Percentiles rank a stretch among this genome's conserved stretches.
Conservation (phyloP, 2,329 filamentous ascomycete species). For the Pseudogymnoascus sp. region DNA sequence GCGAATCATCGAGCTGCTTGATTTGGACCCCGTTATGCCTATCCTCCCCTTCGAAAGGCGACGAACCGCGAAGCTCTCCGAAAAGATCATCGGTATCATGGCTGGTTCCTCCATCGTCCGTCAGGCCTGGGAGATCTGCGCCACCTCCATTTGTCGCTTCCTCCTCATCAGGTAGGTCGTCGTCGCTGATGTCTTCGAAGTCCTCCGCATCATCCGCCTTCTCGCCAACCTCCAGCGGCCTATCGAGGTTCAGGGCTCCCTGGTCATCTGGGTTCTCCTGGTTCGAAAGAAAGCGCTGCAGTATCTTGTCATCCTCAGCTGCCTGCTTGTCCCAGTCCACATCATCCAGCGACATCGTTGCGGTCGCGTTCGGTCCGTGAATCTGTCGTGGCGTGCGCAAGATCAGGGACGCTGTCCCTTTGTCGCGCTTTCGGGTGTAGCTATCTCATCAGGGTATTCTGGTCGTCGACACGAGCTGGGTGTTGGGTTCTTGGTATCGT, state of each 20-base stretch:
- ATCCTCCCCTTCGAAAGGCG: constrained; percentile 22
- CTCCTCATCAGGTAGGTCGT: constrained; percentile 79
- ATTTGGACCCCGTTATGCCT: constrained; percentile 25
- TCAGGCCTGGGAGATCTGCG: constrained; percentile 25
- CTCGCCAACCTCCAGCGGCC: constrained; percentile 55
- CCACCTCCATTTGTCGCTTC: constrained; percentile 31
- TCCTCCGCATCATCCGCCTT: constrained; percentile 93
- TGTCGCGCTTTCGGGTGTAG: background rate
- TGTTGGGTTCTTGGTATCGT: background rate
- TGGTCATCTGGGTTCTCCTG: constrained; percentile 34
- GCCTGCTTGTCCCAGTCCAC: constrained; percentile 39
- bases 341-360: constrained; percentile 18
- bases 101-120: constrained; percentile 53
- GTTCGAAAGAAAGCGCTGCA: constrained; percentile 39
- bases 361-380: background rate
- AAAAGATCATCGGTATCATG: constrained; percentile 60
- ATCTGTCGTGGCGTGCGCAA: constrained; percentile 1
- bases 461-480: background rate
- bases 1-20: constrained; percentile 21
- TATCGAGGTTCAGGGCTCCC: constrained; percentile 36
- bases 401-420: background rate
- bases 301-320: constrained; percentile 42
- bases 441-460: constrained; percentile 6
- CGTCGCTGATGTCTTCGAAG: constrained; percentile 84
- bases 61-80: constrained; percentile 44